Evolutionary conservation across 805 yeast genomes (phyloP), one percentile per base, ranked within the genome.

Genomic region (Wickerhamiella bombiphila): DNA sequence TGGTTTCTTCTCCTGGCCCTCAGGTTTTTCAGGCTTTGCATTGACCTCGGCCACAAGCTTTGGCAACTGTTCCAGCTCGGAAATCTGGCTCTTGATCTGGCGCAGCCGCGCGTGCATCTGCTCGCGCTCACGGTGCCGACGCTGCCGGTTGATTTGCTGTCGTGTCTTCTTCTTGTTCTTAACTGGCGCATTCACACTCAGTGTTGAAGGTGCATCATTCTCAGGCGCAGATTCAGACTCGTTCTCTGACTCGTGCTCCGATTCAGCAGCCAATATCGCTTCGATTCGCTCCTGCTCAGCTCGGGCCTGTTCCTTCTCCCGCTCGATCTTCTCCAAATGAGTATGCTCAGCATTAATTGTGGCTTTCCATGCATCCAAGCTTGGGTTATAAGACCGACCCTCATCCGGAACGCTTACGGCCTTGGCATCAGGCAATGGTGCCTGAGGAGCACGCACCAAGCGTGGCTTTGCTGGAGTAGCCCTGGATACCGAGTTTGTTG

Each of bases 381-480:
- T 69, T 19, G 98, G 98, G 54, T 91, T 91, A 54, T 83, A 91
- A 2, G 97, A 86, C 56, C 79, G 80, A 39, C 97, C 97, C 2
- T 77, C 91, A 49, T 77, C 76, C 9, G 94, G 85, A 3, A 74
- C 40, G 2, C 48, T 56, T 3, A 64, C 60, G 1, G 64, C 56
- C 21, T 37, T 30, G 1, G 51, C 36, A 6, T 40, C 45, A 9
- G 45, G 46, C 17, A 49, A n/a, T 3, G 50, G 47, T 1, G 53
- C 47, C 31, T 49, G 48, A 3, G 52, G 52, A 15, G 21, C 38
- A 8, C 32, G 21, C 25, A 21, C 38, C 55, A 48, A 16, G 42
- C 55, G 22, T 57, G 45, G 35, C 20, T 19, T 20, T 33, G 26
- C 14, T 8, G 22, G 24, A 11, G 29, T 19, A 17, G 34, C 24